Conservation (phyloP, 2,329 filamentous ascomycete species). For the Fusarium irregulare region DNA sequence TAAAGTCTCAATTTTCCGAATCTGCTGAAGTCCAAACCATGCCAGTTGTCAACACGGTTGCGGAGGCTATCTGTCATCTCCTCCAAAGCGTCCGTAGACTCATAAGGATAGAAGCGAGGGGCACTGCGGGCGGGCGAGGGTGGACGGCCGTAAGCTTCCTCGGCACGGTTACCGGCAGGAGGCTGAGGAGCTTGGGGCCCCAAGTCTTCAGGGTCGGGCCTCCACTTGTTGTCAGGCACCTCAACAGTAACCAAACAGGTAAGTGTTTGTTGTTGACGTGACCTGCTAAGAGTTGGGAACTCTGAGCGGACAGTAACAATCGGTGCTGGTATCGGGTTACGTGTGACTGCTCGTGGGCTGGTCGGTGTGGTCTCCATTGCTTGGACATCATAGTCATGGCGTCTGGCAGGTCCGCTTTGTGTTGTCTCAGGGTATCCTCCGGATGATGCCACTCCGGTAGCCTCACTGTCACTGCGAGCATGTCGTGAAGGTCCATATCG, state of each 20-base stretch:
- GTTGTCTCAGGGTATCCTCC: constrained; percentile 83
- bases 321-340: constrained; percentile 90
- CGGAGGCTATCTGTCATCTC: constrained; percentile 88
- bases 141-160: constrained; percentile 66
- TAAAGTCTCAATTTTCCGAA: constrained; percentile 94
- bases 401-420: constrained; percentile 75
- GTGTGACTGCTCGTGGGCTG: constrained; percentile 76
- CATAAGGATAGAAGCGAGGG: constrained; percentile 75
- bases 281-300: constrained; percentile 92
- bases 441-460: constrained; percentile 78
- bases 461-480: constrained; percentile 81
- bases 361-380: constrained; percentile 90
- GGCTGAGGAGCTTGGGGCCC: constrained; percentile 61
- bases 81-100: constrained; percentile 80
- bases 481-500: constrained; percentile 66
- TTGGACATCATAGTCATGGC: constrained; percentile 95
- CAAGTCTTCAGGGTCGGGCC: constrained; percentile 83
- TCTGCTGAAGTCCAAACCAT: constrained; percentile 89
- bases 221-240: constrained; percentile 92
- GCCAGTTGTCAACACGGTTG: constrained; percentile 96
- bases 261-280: constrained; percentile 91
- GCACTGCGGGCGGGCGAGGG: constrained; percentile 70
- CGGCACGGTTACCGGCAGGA: constrained; percentile 56
- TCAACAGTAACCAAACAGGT: constrained; percentile 96
- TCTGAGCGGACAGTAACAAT: constrained; percentile 96